Percentiles rank a stretch among this genome's conserved stretches.
Conservation (phyloP, 768 basidiomycete genomes). For the Lentinula sp. region DNA sequence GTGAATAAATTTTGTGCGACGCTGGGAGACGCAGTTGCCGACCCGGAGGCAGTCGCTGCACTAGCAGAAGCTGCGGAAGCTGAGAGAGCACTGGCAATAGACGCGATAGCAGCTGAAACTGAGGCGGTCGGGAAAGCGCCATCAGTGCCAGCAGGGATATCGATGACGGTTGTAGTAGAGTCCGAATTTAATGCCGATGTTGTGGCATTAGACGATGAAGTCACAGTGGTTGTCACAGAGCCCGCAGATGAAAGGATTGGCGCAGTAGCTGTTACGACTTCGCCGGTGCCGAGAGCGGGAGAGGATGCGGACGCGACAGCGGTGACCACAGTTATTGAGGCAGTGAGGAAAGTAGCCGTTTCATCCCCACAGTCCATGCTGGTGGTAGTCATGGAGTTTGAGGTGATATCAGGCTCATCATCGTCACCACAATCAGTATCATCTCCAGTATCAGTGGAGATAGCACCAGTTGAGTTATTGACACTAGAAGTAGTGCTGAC, state of each 20-base stretch:
- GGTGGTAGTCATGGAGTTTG: background rate
- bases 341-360: background rate
- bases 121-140: background rate
- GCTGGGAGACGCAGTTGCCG: background rate
- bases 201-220: background rate
- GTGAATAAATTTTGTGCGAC: background rate
- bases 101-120: background rate
- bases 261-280: background rate
- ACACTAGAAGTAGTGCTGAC: background rate
- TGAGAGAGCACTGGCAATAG: background rate
- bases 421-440: background rate
- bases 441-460: conserved; percentile 1
- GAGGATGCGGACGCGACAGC: background rate
- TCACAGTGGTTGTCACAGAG: background rate
- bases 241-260: background rate
- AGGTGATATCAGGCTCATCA: background rate
- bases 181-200: background rate
- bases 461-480: background rate
- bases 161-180: background rate
- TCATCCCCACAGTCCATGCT: background rate
- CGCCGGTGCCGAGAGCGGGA: background rate
- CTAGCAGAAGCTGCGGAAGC: background rate
- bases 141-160: background rate
- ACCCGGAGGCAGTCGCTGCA: background rate
- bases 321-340: background rate